Base-by-base conservation (phyloP, 108 stramenopile species). In the Ochromonas danica region DNA sequence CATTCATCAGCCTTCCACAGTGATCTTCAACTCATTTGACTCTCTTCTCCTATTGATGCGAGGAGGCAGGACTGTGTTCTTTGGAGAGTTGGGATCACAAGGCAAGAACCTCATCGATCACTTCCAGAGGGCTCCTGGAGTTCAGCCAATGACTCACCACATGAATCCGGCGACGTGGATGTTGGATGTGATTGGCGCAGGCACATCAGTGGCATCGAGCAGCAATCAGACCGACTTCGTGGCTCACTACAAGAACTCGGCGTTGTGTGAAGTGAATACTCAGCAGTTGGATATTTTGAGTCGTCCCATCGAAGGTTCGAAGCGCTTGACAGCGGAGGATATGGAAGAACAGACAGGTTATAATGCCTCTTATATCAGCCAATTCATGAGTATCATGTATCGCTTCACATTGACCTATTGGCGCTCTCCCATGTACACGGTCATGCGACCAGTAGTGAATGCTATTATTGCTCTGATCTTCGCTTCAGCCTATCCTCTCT, bases 11-110 rank as follows among this genome's bases (percentile, higher is more conserved):
- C 85, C 85, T 1, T 83, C 82, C 40, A 79, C 81, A 0, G 81
- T 82, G 42, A 71, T 83, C 25, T 83, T 82, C 17, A 70, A 78
- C 22, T 70, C 78, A 39, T 83, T 83, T 30, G 83, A 83, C 10
- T 77, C 80, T 70, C 70, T 83, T 0, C 1, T 71, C 30, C 31
- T 30, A 6, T 79, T 93, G 33, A 91, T 89, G 82, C 85, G 90
- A 43, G 92, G 93, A 38, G 93, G 93, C 0, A 87, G 90, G 70
- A 89, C 88, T 36, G 90, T 93, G n/a, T 94, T 89, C 71, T 91
- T 90, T 71, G 93, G 93, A 14, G 14, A 51, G 45, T 51, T 51
- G 45, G 45, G 45, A 51, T 6, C 6, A 6, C 6, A 51, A 6
- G 22, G 83, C 57, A 42, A 27, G 43, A 83, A 85, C 39, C 81